phyloP scores from a whole-genome alignment of 2,329 filamentous ascomycete genomes.

The Alternaria solani region DNA sequence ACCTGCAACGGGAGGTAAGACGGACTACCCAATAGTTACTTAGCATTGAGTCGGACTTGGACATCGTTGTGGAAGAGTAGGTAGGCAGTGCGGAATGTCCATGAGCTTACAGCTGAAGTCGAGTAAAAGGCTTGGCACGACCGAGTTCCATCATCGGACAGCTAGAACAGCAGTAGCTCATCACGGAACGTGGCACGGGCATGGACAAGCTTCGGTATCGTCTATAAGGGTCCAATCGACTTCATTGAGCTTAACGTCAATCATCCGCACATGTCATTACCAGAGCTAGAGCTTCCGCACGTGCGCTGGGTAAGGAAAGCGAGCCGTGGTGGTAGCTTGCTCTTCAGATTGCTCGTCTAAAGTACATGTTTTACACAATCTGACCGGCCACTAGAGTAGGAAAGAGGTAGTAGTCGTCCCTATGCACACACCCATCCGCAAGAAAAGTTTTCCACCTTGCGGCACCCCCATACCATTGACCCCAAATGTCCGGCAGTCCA shows the following conservation, averaged over 20 bases:
- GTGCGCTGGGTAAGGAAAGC: constrained; percentile 37
- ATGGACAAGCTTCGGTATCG: constrained; percentile 30
- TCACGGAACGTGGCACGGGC: constrained; percentile 27
- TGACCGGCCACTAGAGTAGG: constrained; percentile 52
- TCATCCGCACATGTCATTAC: constrained; percentile 39
- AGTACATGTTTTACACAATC: constrained; percentile 56
- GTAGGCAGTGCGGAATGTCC: background rate
- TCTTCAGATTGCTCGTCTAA: constrained; percentile 54
- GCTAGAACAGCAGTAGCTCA: constrained; percentile 31
- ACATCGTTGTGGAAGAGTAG: constrained; percentile 5
- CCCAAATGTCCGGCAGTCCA: constrained; percentile 44
- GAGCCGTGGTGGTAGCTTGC: constrained; percentile 50
- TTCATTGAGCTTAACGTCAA: constrained; percentile 38
- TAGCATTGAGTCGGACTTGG: constrained; percentile 9
- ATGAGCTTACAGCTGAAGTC: constrained; percentile 32
- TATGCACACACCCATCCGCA: constrained; percentile 53
- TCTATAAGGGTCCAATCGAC: constrained; percentile 30
- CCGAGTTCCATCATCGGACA: constrained; percentile 31
- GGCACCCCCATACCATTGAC: constrained; percentile 45
- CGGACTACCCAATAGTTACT: background rate
- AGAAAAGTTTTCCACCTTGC: constrained; percentile 47
- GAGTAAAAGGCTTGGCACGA: constrained; percentile 45
- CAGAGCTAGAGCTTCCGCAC: constrained; percentile 29
- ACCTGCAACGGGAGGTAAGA: background rate
- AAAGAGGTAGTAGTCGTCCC: constrained; percentile 49